A percentile compares a stretch with the other conserved stretches of the same genome.
Conservation (phyloP, 2,329 filamentous ascomycete genomes). For the Myriosclerotinia curreyana region DNA sequence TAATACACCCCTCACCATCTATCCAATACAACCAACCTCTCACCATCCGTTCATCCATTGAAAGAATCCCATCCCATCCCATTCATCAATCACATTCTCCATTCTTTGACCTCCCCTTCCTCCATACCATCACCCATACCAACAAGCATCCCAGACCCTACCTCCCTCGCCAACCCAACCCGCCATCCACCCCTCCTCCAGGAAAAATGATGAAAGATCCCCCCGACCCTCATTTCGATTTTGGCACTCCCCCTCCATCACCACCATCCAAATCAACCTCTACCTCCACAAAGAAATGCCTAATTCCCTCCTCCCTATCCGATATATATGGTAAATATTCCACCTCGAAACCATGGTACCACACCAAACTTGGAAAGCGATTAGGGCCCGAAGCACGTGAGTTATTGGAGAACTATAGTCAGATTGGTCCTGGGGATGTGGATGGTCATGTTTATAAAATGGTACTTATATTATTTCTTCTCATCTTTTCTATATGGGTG, state of each 20-base stretch:
- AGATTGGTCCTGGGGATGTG: conserved; percentile 25
- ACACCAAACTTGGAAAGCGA: conserved; percentile 7
- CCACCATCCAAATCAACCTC: background rate
- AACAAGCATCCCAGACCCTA: too few species aligned
- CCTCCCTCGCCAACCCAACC: too few species aligned
- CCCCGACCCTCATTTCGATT: background rate
- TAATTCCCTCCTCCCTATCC: background rate
- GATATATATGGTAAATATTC: conserved; percentile 7
- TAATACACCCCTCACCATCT: too few species aligned
- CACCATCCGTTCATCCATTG: too few species aligned
- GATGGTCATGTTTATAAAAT: conserved; percentile 28
- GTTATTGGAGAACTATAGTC: conserved; percentile 29
- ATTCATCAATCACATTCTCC: too few species aligned
- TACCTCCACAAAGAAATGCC: background rate
- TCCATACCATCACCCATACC: too few species aligned
- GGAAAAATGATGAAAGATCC: background rate
- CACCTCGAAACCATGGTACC: conserved; percentile 18
- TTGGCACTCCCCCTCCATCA: conserved; percentile 3
- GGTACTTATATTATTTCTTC: conserved; percentile 17
- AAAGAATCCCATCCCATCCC: too few species aligned
- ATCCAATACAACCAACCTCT: too few species aligned
- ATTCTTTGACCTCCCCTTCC: too few species aligned
- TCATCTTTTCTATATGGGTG: background rate
- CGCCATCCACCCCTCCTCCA: too few species aligned
- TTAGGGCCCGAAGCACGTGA: conserved; percentile 22